Evolutionary conservation across 2,329 filamentous ascomycete species (phyloP).

Genomic region (Helotiales sp.): DNA sequence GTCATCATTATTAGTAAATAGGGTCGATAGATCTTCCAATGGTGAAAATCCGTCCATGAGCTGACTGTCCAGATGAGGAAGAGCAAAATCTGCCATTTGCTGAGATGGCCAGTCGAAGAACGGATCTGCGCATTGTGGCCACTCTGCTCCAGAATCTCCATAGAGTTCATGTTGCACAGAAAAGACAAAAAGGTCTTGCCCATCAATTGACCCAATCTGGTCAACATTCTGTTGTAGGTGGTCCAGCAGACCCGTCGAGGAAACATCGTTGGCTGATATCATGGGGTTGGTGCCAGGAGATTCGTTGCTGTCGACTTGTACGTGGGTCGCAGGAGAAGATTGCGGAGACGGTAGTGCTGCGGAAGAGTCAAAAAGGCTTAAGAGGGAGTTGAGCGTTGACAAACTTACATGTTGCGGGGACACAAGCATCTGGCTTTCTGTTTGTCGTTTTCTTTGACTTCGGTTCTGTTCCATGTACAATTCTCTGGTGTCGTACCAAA

Average conservation of each 20-base stretch:
- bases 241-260: not conserved
- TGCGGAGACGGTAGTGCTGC: not conserved
- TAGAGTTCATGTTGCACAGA: not conserved
- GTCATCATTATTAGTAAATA: not conserved
- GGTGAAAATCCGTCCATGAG: not conserved
- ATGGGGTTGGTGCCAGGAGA: not conserved
- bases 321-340: not conserved
- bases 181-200: not conserved
- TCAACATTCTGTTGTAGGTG: not conserved
- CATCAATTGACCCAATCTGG: not conserved
- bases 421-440: not conserved
- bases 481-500: not conserved
- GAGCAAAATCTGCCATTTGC: not conserved
- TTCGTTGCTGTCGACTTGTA: not conserved
- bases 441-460: not conserved
- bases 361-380: not conserved
- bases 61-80: not conserved
- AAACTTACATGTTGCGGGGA: not conserved
- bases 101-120: not conserved
- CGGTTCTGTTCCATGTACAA: not conserved
- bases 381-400: not conserved
- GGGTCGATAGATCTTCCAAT: not conserved
- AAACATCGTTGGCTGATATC: not conserved
- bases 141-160: not conserved
- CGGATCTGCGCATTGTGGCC: not conserved